phyloP scores from a whole-genome alignment of 2,329 filamentous ascomycete species.

The Pseudodiploospora longispora region DNA sequence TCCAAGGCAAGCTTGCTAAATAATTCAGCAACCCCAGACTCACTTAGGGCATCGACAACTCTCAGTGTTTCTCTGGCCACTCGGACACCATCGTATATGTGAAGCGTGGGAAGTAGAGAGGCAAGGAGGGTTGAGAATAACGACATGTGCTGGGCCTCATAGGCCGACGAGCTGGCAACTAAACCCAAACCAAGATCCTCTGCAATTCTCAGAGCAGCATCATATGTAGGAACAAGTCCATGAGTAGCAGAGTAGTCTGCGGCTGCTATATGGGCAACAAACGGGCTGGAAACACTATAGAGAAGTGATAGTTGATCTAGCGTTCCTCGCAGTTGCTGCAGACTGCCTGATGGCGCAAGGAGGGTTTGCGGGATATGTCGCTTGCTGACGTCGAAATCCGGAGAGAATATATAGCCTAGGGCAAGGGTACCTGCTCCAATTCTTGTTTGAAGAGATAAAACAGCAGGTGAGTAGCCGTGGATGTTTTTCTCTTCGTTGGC shows the following conservation, averaged over 20 bases:
- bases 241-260: slow-evolving; percentile 67
- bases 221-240: slow-evolving; percentile 82
- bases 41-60: slow-evolving; percentile 73
- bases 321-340: slow-evolving; percentile 71
- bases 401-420: slow-evolving; percentile 94
- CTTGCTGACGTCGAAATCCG: slow-evolving; percentile 89
- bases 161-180: slow-evolving; percentile 75
- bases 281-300: slow-evolving; percentile 85
- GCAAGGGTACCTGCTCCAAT: slow-evolving; percentile 85
- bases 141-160: slow-evolving; percentile 93
- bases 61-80: slow-evolving; percentile 75
- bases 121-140: slow-evolving; percentile 79
- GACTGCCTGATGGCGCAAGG: slow-evolving; percentile 73
- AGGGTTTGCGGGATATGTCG: slow-evolving; percentile 87
- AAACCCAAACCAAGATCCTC: slow-evolving; percentile 88
- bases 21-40: slow-evolving; percentile 57
- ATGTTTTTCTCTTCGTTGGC: slow-evolving; percentile 64
- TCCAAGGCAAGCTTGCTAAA: slow-evolving; percentile 61
- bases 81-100: slow-evolving; percentile 81
- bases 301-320: slow-evolving; percentile 88
- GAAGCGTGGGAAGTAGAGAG: slow-evolving; percentile 70
- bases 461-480: slow-evolving; percentile 68
- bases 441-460: slow-evolving; percentile 77
- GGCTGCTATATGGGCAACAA: slow-evolving; percentile 86
- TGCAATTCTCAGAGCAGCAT: slow-evolving; percentile 66